Percentiles rank a stretch among this genome's conserved stretches.
Conservation (phyloP, 2,329 filamentous ascomycete genomes). For the Simplicillium sp. region DNA sequence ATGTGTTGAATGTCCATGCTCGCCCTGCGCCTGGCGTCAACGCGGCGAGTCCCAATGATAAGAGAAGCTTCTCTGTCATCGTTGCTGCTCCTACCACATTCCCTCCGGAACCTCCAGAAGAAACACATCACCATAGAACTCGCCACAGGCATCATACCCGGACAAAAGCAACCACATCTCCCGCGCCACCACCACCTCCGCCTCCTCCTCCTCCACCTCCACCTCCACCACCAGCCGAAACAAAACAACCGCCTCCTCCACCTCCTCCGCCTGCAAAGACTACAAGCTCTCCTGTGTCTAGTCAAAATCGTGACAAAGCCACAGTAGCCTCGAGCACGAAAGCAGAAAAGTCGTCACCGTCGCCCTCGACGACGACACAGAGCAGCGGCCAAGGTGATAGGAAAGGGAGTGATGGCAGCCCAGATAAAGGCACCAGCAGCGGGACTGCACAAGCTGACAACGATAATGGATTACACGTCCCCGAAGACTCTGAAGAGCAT, state of each 20-base stretch:
- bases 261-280: neutral
- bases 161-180: neutral
- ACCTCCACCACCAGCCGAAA: neutral
- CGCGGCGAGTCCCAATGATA: too few relatives aligned
- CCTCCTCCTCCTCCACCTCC: conserved; percentile 1
- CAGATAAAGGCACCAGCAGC: neutral
- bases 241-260: neutral
- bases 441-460: neutral
- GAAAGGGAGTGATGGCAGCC: neutral
- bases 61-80: conserved; percentile 15
- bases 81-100: conserved; percentile 21
- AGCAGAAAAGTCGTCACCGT: neutral
- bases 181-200: neutral
- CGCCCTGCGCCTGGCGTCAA: neutral
- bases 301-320: too few relatives aligned
- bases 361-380: neutral
- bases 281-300: neutral
- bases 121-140: neutral
- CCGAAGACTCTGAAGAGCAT: conserved; percentile 17
- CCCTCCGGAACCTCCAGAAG: conserved; percentile 5
- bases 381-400: conserved; percentile 1
- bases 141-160: neutral
- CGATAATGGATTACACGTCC: conserved; percentile 7
- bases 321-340: neutral
- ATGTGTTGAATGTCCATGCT: conserved; percentile 13